Evolutionary conservation across 2,329 filamentous ascomycete species (phyloP).

Genomic region (Colletotrichum sp.): DNA sequence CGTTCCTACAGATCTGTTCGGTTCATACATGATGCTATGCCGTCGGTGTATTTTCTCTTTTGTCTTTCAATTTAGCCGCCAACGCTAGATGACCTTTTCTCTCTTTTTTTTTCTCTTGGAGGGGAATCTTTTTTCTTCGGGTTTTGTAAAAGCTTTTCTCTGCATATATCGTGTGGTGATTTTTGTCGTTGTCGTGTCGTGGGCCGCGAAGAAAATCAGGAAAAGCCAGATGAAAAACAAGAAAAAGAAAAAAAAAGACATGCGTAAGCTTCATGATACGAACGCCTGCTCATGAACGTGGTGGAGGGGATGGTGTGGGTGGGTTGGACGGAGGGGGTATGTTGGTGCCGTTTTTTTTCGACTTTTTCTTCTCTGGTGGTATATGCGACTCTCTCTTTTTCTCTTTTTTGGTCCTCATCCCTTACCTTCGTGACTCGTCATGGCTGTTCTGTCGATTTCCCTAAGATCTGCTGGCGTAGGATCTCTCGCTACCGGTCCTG

Average conservation of each 20-base stretch:
- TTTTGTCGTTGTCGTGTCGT: background rate
- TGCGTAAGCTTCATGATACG: background rate
- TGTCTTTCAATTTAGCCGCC: background rate
- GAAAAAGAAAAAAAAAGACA: background rate
- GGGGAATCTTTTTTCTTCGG: background rate
- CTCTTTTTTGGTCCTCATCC: background rate
- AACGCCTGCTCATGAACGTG: conserved; percentile 4
- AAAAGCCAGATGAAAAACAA: background rate
- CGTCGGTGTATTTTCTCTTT: background rate
- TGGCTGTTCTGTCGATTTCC: background rate
- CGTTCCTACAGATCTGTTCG: background rate
- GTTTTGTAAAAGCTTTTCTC: background rate
- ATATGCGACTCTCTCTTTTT: background rate
- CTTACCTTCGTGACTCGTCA: background rate
- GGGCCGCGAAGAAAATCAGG: background rate
- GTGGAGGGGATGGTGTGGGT: background rate
- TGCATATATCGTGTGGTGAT: background rate
- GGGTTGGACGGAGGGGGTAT: background rate
- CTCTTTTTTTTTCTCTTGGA: background rate
- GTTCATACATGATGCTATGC: background rate
- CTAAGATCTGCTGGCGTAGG: background rate
- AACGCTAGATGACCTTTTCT: background rate
- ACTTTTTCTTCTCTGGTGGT: background rate
- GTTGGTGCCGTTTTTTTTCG: background rate
- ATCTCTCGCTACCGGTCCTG: background rate